phyloP scores from a whole-genome alignment of 805 yeast genomes.

The Kodamaea laetipori region DNA sequence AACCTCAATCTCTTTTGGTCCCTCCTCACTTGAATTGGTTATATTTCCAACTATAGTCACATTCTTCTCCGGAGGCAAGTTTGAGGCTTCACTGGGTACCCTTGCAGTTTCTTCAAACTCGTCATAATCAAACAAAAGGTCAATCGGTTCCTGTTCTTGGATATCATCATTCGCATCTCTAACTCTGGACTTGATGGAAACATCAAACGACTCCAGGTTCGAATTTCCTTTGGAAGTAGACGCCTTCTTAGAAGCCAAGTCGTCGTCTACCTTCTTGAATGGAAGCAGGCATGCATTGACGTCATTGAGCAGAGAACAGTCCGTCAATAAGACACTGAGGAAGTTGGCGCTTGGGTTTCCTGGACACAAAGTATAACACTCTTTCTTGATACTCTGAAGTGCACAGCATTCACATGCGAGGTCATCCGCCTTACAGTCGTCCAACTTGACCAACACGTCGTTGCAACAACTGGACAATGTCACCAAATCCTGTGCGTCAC shows the following conservation, averaged over 20 bases:
- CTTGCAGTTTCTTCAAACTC: slow-evolving; percentile 3
- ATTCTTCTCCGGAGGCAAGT: neutral
- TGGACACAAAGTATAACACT: slow-evolving; percentile 52
- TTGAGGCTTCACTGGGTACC: neutral
- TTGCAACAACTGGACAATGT: slow-evolving; percentile 48
- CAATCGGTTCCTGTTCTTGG: slow-evolving; percentile 1
- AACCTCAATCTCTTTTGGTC: neutral
- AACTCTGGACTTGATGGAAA: slow-evolving; percentile 3
- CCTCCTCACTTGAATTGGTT: neutral
- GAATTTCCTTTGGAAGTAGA: neutral
- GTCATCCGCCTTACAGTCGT: slow-evolving; percentile 55
- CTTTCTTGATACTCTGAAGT: slow-evolving; percentile 47
- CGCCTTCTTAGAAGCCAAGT: neutral
- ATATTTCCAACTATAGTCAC: too few relatives aligned
- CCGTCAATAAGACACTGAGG: slow-evolving; percentile 46
- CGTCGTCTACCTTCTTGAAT: slow-evolving; percentile 45
- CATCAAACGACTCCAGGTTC: neutral
- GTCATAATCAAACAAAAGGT: slow-evolving; percentile 10
- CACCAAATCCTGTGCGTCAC: slow-evolving; percentile 47
- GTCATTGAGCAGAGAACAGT: slow-evolving; percentile 49
- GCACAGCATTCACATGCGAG: slow-evolving; percentile 61
- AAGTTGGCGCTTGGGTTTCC: slow-evolving; percentile 50
- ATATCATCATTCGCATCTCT: neutral
- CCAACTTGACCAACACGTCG: slow-evolving; percentile 47
- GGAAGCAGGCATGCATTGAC: slow-evolving; percentile 55